Percentiles rank a stretch among this genome's conserved stretches.
Conservation (phyloP, 345 rosid genomes). For the Eucalyptus pauciflora region DNA sequence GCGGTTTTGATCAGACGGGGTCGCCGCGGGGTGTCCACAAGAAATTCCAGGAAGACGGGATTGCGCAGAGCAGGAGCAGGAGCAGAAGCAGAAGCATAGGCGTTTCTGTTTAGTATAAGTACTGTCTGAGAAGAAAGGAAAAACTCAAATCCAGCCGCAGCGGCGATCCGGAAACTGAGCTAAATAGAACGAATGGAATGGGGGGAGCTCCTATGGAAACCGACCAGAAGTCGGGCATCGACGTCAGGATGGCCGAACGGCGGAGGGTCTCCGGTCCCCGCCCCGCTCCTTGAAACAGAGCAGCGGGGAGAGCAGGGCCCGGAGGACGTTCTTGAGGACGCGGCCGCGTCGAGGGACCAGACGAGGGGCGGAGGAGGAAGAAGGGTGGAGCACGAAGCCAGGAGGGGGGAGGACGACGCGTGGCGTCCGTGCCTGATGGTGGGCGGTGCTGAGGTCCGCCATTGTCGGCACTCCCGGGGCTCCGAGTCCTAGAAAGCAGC, state of each 20-base stretch:
- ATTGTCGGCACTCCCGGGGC: neutral
- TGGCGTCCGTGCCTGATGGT: neutral
- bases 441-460: neutral
- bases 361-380: neutral
- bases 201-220: neutral
- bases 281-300: slow-evolving; percentile 1
- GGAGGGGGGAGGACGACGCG: neutral
- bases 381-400: neutral
- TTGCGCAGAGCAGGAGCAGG: neutral
- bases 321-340: slow-evolving; percentile 22
- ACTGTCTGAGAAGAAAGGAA: neutral
- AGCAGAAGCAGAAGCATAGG: neutral
- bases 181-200: neutral
- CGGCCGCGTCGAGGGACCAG: slow-evolving; percentile 35
- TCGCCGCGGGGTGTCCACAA: neutral
- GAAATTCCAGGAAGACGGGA: neutral
- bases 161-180: neutral
- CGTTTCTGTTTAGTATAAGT: neutral
- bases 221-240: neutral
- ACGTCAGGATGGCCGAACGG: neutral
- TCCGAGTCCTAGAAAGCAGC: neutral
- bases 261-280: neutral
- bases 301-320: neutral
- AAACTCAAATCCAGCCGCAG: too few relatives aligned
- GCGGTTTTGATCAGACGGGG: neutral